Conservation (phyloP, 345 rosid genomes). For the Isatis tinctoria region DNA sequence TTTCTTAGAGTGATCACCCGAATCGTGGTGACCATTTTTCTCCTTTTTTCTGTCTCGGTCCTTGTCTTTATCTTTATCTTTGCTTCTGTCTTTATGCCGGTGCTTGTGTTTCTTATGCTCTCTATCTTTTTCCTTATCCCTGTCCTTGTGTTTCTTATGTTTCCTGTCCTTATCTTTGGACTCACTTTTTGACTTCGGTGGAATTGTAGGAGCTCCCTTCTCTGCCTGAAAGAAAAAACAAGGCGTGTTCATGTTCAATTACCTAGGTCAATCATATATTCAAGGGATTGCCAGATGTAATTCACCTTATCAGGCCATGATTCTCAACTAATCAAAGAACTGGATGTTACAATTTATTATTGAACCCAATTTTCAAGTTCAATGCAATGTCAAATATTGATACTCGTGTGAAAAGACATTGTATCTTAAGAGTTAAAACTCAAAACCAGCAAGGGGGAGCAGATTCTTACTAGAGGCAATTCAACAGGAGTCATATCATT, state of each 20-base stretch:
- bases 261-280: not conserved
- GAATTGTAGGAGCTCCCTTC: slow-evolving; percentile 72
- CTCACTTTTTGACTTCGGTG: slow-evolving; percentile 65
- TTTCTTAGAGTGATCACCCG: slow-evolving; percentile 77
- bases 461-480: slow-evolving; percentile 56
- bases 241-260: not conserved
- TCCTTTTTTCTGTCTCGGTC: slow-evolving; percentile 80
- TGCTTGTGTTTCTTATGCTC: slow-evolving; percentile 92
- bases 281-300: too few species aligned
- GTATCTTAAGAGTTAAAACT: not conserved
- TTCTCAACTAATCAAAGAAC: not conserved
- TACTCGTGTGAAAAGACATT: not conserved
- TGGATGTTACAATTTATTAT: not conserved
- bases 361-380: not conserved
- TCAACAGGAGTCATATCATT: slow-evolving; percentile 62
- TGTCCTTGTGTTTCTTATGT: slow-evolving; percentile 86
- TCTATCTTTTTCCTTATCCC: slow-evolving; percentile 81
- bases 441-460: not conserved
- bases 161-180: slow-evolving; percentile 84
- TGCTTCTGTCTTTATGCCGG: slow-evolving; percentile 77
- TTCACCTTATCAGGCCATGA: not conserved
- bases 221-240: slow-evolving; percentile 46
- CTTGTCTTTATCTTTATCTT: slow-evolving; percentile 76
- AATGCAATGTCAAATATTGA: not conserved
- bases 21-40: slow-evolving; percentile 72